Conservation (phyloP, 2,329 filamentous ascomycete genomes). For the Colletotrichum noveboracense region DNA sequence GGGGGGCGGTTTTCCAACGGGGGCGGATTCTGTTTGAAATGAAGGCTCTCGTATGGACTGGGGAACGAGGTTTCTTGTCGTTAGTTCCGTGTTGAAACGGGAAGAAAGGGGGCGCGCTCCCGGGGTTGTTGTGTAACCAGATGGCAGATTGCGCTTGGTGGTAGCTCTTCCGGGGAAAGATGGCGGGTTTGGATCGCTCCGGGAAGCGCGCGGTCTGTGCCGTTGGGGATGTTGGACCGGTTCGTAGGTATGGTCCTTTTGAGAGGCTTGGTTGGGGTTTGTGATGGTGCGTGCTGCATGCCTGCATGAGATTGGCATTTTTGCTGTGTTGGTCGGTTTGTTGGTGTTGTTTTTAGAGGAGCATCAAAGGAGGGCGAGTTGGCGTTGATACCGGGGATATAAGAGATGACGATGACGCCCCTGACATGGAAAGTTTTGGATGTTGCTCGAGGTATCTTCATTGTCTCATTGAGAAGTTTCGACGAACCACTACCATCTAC, state of each 20-base stretch:
- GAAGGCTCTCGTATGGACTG: background rate
- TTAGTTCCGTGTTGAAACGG: background rate
- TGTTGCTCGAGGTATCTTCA: background rate
- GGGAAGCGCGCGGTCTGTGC: background rate
- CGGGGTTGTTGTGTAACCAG: background rate
- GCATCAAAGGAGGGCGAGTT: background rate
- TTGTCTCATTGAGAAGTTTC: background rate
- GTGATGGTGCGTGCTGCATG: background rate
- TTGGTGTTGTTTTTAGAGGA: background rate
- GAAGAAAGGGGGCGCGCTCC: background rate
- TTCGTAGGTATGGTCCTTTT: background rate
- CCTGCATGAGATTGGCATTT: background rate
- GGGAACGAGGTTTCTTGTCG: background rate
- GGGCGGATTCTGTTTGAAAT: background rate
- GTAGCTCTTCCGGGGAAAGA: background rate
- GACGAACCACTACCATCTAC: background rate
- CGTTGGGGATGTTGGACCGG: background rate
- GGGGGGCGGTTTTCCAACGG: background rate
- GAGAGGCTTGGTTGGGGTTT: background rate
- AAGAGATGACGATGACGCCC: background rate
- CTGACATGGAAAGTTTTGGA: background rate
- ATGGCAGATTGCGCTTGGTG: background rate
- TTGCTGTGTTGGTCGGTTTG: background rate
- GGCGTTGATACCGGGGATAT: background rate
- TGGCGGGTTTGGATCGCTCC: background rate